These are phyloP conservation scores for Penicillium ochrochloron DNA, from an alignment of 495 filamentous ascomycete genomes.

Conservation along the genomic window DNA sequence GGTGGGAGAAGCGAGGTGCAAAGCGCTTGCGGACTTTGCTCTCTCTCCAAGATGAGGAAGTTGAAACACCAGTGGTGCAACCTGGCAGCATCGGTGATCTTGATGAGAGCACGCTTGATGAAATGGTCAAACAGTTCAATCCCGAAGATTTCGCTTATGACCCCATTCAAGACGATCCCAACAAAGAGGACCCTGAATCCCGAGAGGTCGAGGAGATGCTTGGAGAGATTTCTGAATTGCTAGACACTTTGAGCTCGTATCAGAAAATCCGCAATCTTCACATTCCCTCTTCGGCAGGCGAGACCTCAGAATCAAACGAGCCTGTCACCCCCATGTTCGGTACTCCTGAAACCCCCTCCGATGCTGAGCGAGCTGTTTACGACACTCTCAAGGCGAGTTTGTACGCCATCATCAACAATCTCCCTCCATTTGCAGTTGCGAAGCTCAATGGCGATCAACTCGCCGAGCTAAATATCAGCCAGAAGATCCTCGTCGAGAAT, in stretches of 20 bases:
- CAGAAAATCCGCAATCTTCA: slow-evolving; percentile 79
- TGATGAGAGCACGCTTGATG: slow-evolving; percentile 53
- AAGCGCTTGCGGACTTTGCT: slow-evolving; percentile 59
- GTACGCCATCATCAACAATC: slow-evolving; percentile 66
- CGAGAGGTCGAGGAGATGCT: slow-evolving; percentile 75
- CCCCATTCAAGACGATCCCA: slow-evolving; percentile 45
- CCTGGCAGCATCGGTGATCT: slow-evolving; percentile 50
- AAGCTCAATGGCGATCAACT: slow-evolving; percentile 85
- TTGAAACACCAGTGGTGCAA: slow-evolving; percentile 44
- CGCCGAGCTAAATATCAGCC: slow-evolving; percentile 79
- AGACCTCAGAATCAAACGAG: slow-evolving; percentile 49
- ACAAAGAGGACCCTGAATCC: slow-evolving; percentile 49
- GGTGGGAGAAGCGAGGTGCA: slow-evolving; percentile 82
- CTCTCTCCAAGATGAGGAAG: slow-evolving; percentile 45
- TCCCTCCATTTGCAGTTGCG: slow-evolving; percentile 86
- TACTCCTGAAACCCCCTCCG: slow-evolving; percentile 55
- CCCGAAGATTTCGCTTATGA: slow-evolving; percentile 43
- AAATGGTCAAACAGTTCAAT: slow-evolving; percentile 55
- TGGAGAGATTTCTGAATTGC: slow-evolving; percentile 76
- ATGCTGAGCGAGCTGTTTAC: slow-evolving; percentile 74
- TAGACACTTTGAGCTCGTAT: slow-evolving; percentile 84
- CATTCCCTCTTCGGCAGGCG: slow-evolving; percentile 38
- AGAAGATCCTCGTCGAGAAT: slow-evolving; percentile 72
- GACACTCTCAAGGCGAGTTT: slow-evolving; percentile 76
- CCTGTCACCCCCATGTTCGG: slow-evolving; percentile 38